These are phyloP conservation scores for Viola pubescens DNA, from an alignment of 441 rosid genomes.

Conservation along the genomic window DNA sequence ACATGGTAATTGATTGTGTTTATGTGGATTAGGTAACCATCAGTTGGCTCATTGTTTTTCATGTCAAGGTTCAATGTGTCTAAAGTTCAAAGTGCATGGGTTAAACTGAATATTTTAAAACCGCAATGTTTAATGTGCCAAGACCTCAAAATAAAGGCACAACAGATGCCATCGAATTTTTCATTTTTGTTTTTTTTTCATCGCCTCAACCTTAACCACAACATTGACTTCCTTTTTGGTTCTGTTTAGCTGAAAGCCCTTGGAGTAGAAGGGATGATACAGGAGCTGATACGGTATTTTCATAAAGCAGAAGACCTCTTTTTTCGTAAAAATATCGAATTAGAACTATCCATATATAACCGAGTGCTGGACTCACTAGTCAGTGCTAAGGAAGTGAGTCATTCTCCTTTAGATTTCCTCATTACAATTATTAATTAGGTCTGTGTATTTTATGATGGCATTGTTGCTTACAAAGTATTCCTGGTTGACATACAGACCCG, in stretches of 20 bases:
- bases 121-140: no score
- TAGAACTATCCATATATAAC: conserved; percentile 48
- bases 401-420: conserved; percentile 7
- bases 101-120: no score
- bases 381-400: conserved; percentile 54
- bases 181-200: background rate
- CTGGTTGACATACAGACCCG: conserved; percentile 37
- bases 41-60: background rate
- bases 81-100: no score
- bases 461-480: conserved; percentile 1
- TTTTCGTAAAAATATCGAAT: conserved; percentile 21
- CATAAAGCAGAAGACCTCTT: conserved; percentile 43
- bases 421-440: conserved; percentile 9
- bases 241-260: conserved; percentile 61
- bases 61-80: background rate
- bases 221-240: conserved; percentile 9
- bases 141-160: no score
- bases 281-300: conserved; percentile 49
- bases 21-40: background rate
- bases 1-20: no score
- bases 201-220: conserved; percentile 1
- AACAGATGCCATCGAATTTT: no score
- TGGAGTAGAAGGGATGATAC: conserved; percentile 73
- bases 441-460: background rate
- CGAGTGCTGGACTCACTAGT: conserved; percentile 63